phyloP scores from a whole-genome alignment of 2,329 filamentous ascomycete species.

The Polychaeton citri region DNA sequence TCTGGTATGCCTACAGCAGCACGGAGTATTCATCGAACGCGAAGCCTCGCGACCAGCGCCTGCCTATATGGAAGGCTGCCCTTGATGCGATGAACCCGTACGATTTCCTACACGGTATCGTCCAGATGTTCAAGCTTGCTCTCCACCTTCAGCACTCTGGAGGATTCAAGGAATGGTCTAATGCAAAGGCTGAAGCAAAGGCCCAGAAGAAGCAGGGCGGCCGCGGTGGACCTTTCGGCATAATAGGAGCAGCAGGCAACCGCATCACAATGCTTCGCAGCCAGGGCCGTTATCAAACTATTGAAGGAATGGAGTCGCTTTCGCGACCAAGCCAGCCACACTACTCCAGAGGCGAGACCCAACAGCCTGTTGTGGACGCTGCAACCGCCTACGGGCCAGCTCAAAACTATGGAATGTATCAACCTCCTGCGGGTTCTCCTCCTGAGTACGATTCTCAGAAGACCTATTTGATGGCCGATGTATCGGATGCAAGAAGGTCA shows the following conservation, averaged over 20 bases:
- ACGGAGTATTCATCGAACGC: constrained; percentile 9
- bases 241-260: not conserved
- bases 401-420: not conserved
- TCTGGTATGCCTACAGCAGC: constrained; percentile 16
- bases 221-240: not conserved
- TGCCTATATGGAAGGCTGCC: constrained; percentile 8
- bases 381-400: not conserved
- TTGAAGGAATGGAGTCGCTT: constrained; percentile 6
- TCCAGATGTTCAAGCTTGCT: constrained; percentile 2
- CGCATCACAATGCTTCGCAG: not conserved
- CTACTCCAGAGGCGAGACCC: not conserved
- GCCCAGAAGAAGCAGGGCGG: constrained; percentile 3
- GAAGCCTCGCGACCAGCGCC: constrained; percentile 4
- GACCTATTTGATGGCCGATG: not conserved
- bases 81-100: constrained; percentile 4
- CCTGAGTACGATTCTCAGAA: not conserved
- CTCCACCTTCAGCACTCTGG: constrained; percentile 3
- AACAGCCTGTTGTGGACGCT: not conserved
- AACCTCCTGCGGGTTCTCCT: not conserved
- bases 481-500: not conserved
- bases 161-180: constrained; percentile 3
- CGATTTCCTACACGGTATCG: constrained; percentile 7
- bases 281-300: constrained; percentile 5
- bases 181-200: constrained; percentile 2
- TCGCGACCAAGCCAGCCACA: constrained; percentile 1